Conservation (phyloP, 441 rosid genomes). For the Brassica hybrid region DNA sequence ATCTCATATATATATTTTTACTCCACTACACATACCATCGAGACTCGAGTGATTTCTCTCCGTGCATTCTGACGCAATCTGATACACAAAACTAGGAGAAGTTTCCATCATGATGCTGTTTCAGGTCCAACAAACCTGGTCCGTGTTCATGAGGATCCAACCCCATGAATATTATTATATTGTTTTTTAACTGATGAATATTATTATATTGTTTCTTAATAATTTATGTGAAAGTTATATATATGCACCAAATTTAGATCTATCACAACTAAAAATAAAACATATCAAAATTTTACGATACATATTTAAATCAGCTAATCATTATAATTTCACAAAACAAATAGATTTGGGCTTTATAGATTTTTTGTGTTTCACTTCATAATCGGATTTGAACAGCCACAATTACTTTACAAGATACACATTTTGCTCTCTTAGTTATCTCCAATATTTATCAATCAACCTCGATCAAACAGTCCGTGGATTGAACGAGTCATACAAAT, state of each 20-base stretch:
- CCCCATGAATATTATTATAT: background rate
- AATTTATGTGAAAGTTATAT: no score
- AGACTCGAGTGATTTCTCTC: background rate
- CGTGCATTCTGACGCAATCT: background rate
- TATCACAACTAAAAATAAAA: no score
- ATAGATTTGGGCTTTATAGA: background rate
- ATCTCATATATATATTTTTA: background rate
- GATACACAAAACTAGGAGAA: background rate
- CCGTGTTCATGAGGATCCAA: slow-evolving; percentile 4
- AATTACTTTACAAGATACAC: no score
- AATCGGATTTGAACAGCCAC: background rate
- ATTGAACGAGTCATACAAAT: background rate
- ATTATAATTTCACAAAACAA: background rate
- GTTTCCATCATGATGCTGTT: slow-evolving; percentile 1
- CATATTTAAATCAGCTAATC: no score
- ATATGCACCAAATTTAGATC: no score
- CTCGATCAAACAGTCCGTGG: background rate
- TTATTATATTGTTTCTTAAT: background rate
- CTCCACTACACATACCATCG: background rate
- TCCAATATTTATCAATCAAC: background rate
- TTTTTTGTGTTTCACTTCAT: background rate
- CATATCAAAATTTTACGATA: no score
- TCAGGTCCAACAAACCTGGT: background rate
- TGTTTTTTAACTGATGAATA: background rate
- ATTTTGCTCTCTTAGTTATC: background rate